Conservation (phyloP, 441 rosid species). For the Geranium incanum region DNA sequence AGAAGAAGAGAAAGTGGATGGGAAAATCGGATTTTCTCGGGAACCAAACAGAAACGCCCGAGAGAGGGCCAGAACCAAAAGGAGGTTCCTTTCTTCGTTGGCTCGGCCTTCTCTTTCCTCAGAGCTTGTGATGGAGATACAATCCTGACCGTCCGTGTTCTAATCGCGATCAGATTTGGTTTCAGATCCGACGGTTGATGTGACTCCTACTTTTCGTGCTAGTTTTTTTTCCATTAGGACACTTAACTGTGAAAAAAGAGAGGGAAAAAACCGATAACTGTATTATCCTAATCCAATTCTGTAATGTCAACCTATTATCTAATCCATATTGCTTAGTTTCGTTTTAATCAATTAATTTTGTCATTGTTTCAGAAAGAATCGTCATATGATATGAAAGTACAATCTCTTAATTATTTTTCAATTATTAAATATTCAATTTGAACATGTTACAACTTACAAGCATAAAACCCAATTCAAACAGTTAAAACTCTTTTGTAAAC, state of each 20-base stretch:
- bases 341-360: too few species aligned
- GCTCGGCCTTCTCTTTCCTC: conserved; percentile 14
- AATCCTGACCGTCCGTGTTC: not conserved
- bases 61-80: conserved; percentile 6
- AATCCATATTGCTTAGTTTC: too few species aligned
- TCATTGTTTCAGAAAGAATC: too few species aligned
- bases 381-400: too few species aligned
- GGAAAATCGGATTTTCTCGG: conserved; percentile 16
- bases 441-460: too few species aligned
- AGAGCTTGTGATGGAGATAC: not conserved
- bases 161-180: not conserved
- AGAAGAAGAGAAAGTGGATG: conserved; percentile 14
- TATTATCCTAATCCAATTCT: too few species aligned
- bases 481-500: too few species aligned
- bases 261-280: not conserved
- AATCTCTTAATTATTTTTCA: too few species aligned
- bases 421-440: too few species aligned
- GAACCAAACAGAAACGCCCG: conserved; percentile 24
- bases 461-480: too few species aligned
- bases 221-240: not conserved
- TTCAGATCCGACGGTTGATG: not conserved
- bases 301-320: too few species aligned
- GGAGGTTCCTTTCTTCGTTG: conserved; percentile 30
- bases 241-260: not conserved
- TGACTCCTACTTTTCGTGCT: not conserved